A percentile compares a stretch with the other conserved stretches of the same genome.
Conservation (phyloP, 148 eudicot genomes). For the Agrostemma githago region DNA sequence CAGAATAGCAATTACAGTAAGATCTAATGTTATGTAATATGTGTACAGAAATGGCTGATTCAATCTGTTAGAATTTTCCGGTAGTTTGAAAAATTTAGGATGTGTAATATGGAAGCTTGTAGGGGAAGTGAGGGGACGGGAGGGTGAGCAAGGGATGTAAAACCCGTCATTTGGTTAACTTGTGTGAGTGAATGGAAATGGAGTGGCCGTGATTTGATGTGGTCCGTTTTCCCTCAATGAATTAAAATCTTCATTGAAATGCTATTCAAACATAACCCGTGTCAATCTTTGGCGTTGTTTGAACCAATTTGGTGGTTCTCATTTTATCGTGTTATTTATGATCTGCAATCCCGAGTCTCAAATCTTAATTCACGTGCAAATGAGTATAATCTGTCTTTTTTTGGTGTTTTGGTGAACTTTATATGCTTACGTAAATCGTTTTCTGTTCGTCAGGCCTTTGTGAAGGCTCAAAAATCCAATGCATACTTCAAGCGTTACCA, state of each 20-base stretch:
- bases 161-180: too few relatives aligned
- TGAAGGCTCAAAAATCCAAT: constrained; percentile 52
- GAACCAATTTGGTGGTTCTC: neutral
- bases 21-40: too few relatives aligned
- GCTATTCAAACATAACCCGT: too few relatives aligned
- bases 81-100: too few relatives aligned
- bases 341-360: neutral
- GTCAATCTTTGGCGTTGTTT: neutral
- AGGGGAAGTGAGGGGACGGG: too few relatives aligned
- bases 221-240: neutral
- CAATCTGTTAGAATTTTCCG: too few relatives aligned
- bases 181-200: too few relatives aligned
- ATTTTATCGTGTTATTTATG: neutral
- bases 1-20: too few relatives aligned
- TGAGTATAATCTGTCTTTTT: neutral
- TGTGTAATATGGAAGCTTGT: too few relatives aligned
- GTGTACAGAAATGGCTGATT: too few relatives aligned
- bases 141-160: too few relatives aligned
- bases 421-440: neutral
- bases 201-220: too few relatives aligned
- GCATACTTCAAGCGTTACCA: constrained; percentile 76
- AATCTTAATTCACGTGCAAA: neutral
- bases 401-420: neutral
- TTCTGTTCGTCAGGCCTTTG: constrained; percentile 44
- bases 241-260: neutral